Conservation (phyloP, 495 filamentous ascomycete genomes). For the Daldinia grandis region DNA sequence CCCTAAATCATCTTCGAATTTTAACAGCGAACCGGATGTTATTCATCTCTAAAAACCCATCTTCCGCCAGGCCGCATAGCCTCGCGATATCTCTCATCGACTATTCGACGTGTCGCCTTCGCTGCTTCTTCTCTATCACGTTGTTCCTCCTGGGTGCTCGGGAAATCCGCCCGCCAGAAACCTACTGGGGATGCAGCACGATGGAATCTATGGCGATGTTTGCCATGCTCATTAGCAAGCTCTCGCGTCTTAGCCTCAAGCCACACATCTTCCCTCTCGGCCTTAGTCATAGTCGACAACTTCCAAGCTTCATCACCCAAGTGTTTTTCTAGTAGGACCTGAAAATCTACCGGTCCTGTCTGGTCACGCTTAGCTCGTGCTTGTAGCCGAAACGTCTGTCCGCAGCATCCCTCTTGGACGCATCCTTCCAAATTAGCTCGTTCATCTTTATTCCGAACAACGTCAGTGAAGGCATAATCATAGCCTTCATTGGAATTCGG, state of each 20-base stretch:
- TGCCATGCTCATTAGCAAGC: constrained; percentile 76
- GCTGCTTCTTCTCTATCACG: constrained; percentile 68
- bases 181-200: constrained; percentile 78
- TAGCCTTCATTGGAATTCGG: constrained; percentile 74
- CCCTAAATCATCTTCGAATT: not conserved
- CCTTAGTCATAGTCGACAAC: constrained; percentile 55
- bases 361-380: constrained; percentile 57
- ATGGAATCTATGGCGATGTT: constrained; percentile 77
- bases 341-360: constrained; percentile 54
- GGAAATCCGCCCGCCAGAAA: constrained; percentile 91
- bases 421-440: constrained; percentile 85
- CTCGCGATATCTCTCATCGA: constrained; percentile 80
- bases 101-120: constrained; percentile 63
- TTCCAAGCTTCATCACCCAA: constrained; percentile 67
- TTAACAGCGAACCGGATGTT: constrained; percentile 19
- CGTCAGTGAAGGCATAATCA: constrained; percentile 76
- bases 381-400: constrained; percentile 72
- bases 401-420: constrained; percentile 78
- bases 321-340: constrained; percentile 68
- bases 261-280: constrained; percentile 65
- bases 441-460: constrained; percentile 75
- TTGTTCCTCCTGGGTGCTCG: constrained; percentile 78
- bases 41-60: constrained; percentile 87
- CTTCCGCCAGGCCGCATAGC: constrained; percentile 77
- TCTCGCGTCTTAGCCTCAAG: constrained; percentile 71